Evolutionary conservation across 192 early-diverging fungal genomes (phyloP).

Genomic region (Gamsiella multidivaricata): DNA sequence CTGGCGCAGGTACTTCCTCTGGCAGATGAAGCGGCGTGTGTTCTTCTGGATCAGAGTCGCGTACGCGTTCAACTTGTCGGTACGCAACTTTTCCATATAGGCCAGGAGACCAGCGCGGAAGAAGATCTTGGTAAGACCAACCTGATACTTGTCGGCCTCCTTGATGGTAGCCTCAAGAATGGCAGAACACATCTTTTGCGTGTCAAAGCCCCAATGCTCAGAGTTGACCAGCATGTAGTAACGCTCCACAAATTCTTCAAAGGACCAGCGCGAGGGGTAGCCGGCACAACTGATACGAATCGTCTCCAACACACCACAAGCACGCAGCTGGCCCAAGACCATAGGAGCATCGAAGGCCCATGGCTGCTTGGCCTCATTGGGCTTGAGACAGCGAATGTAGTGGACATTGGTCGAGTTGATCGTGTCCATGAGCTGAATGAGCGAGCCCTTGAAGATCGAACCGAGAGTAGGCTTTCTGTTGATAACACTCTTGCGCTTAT

Average conservation of each 20-base stretch:
- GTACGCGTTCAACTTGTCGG: conserved; percentile 84
- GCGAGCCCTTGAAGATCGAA: conserved; percentile 94
- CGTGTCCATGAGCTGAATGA: conserved; percentile 95
- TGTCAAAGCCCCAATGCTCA: conserved; percentile 66
- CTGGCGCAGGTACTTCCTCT: conserved; percentile 63
- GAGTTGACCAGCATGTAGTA: conserved; percentile 71
- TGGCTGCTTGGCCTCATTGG: conserved; percentile 93
- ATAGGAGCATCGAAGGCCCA: conserved; percentile 95
- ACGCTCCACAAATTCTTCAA: conserved; percentile 93
- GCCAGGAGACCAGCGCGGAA: conserved; percentile 97
- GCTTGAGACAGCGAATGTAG: conserved; percentile 99
- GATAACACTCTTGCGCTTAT: conserved; percentile 63
- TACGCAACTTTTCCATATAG: conserved; percentile 88
- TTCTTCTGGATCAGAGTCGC: conserved; percentile 93
- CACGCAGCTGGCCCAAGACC: conserved; percentile 93
- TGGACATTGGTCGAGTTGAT: conserved; percentile 92
- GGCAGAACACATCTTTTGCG: conserved; percentile 66
- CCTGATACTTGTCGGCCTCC: conserved; percentile 89
- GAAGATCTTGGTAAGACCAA: conserved; percentile 97
- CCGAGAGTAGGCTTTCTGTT: conserved; percentile 92
- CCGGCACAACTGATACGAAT: conserved; percentile 99
- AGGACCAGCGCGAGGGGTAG: conserved; percentile 91
- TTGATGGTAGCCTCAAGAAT: conserved; percentile 77
- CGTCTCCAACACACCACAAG: conserved; percentile 99
- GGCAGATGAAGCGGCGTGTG: conserved; percentile 75